Conservation (phyloP, 2,329 filamentous ascomycete species). For the Clathrospora elynae region DNA sequence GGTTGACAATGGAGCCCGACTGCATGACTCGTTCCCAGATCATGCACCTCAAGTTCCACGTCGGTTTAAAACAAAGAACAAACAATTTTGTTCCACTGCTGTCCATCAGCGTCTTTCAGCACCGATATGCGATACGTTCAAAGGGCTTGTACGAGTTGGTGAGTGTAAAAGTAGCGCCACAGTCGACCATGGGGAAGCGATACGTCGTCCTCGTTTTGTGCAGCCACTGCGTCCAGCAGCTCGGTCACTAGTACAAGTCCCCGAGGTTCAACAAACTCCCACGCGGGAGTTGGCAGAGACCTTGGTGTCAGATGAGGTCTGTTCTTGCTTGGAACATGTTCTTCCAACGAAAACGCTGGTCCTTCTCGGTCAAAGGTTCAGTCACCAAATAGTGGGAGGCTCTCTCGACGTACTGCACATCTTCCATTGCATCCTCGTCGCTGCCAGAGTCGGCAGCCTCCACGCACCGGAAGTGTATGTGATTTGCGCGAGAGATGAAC, state of each 20-base stretch:
- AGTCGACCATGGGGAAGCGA: too few species aligned
- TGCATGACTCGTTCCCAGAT: conserved; percentile 22
- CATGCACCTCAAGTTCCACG: conserved; percentile 12
- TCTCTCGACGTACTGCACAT: conserved; percentile 5
- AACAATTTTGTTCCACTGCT: conserved; percentile 3
- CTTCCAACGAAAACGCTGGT: conserved; percentile 2
- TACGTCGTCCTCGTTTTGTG: too few species aligned
- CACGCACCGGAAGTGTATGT: conserved; percentile 3
- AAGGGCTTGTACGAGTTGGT: too few species aligned
- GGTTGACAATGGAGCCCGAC: conserved; percentile 14
- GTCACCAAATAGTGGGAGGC: neutral
- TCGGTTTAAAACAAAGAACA: conserved; percentile 8
- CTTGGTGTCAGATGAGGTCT: conserved; percentile 6
- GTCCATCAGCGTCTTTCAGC: too few species aligned
- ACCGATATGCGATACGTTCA: too few species aligned
- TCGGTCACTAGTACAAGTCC: too few species aligned
- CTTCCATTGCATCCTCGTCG: conserved; percentile 10
- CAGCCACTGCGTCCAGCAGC: too few species aligned
- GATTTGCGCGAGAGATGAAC: conserved; percentile 3
- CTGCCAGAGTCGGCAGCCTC: neutral
- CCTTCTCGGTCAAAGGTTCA: neutral
- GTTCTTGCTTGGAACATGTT: neutral
- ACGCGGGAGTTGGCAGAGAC: too few species aligned
- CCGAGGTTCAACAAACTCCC: too few species aligned
- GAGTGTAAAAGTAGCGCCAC: neutral